Percentiles rank a stretch among this genome's conserved stretches.
These are phyloP conservation scores for Candida albicans DNA, from an alignment of 1,139 yeast species.

Conservation along the genomic window DNA sequence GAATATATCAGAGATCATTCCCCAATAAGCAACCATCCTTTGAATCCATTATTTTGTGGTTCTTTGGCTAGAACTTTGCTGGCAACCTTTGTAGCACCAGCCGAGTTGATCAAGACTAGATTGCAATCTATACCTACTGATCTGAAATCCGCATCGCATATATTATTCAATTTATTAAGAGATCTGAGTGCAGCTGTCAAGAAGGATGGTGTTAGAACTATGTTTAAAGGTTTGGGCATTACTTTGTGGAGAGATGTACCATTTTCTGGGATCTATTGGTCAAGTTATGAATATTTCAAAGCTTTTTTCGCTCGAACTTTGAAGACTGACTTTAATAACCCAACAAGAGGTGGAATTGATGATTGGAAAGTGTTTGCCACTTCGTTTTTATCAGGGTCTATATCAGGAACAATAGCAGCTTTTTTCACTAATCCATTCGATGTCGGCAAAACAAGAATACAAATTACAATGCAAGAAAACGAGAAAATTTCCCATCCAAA, in stretches of 20 bases:
- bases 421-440: constrained; percentile 90
- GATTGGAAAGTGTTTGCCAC: constrained; percentile 64
- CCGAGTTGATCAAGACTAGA: constrained; percentile 84
- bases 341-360: constrained; percentile 50
- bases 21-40: constrained; percentile 48
- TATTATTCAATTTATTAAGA: constrained; percentile 48
- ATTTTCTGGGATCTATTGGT: constrained; percentile 94
- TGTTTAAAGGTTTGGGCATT: constrained; percentile 82
- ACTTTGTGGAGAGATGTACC: constrained; percentile 98
- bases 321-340: constrained; percentile 25
- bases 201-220: constrained; percentile 57
- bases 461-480: constrained; percentile 47
- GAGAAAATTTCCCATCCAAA: constrained; percentile 25
- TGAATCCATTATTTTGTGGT: constrained; percentile 87
- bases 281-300: constrained; percentile 62
- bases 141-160: constrained; percentile 29
- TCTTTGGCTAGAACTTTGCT: constrained; percentile 80
- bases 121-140: constrained; percentile 76
- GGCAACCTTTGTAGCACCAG: constrained; percentile 83
- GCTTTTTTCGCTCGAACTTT: constrained; percentile 23
- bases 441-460: constrained; percentile 93
- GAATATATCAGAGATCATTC: constrained; percentile 79
- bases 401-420: constrained; percentile 86
- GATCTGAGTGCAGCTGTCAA: constrained; percentile 60
- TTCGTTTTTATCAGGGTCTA: constrained; percentile 80